Evolutionary conservation across 2,329 filamentous ascomycete species (phyloP).

Genomic region (Arthrobotrys iridis): DNA sequence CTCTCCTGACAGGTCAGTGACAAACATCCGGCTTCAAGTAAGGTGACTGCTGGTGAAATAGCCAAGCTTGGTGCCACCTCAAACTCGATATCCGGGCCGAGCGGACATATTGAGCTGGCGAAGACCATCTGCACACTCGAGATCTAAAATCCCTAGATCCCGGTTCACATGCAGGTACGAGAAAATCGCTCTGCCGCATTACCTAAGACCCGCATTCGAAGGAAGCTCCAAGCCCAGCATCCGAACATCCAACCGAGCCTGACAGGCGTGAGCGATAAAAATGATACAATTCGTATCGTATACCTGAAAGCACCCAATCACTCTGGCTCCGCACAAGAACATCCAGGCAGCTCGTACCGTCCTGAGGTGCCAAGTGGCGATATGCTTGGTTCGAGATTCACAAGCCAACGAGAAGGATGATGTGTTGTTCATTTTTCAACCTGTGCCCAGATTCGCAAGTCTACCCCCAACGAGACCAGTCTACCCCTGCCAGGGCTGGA

Average conservation of each 20-base stretch:
- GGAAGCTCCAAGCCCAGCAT: background rate
- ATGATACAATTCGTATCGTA: constrained; percentile 9
- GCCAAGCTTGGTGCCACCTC: background rate
- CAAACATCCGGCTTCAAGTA: constrained; percentile 18
- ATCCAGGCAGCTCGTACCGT: constrained; percentile 20
- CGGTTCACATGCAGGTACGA: constrained; percentile 50
- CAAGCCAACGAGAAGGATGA: constrained; percentile 1
- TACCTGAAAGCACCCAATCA: background rate
- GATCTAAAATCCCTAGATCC: constrained; percentile 34
- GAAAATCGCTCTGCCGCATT: constrained; percentile 15
- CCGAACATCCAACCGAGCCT: constrained; percentile 33
- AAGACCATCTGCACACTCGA: constrained; percentile 14
- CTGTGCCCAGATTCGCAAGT: constrained; percentile 31
- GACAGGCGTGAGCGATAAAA: constrained; percentile 23
- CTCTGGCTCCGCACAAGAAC: background rate
- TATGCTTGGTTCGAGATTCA: constrained; percentile 22
- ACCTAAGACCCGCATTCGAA: constrained; percentile 30
- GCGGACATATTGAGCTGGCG: constrained; percentile 22
- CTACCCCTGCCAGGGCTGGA: constrained; percentile 30
- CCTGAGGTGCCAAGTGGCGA: constrained; percentile 27
- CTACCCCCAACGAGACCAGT: constrained; percentile 25
- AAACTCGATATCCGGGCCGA: constrained; percentile 10
- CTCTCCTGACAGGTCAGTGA: constrained; percentile 16
- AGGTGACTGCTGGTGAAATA: background rate
- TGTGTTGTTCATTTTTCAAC: constrained; percentile 39